phyloP scores from a whole-genome alignment of 331 rosid genomes.

The Erythrophleum ivorense region DNA sequence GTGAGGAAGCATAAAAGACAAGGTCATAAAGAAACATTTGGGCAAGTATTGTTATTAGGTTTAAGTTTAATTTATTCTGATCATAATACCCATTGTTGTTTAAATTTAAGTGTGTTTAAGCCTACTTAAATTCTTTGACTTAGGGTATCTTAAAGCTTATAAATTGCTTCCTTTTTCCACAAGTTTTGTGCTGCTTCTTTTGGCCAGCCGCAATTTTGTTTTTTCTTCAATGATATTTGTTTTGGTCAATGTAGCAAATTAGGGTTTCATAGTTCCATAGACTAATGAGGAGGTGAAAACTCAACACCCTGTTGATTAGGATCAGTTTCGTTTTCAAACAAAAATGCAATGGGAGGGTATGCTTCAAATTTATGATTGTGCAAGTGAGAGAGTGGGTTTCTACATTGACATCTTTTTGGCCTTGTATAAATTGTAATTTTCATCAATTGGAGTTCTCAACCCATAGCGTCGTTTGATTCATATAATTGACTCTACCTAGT shows the following conservation, averaged over 20 bases:
- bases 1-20: not conserved
- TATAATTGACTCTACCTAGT: too few relatives aligned
- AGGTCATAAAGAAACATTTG: not conserved
- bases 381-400: not conserved
- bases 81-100: not conserved
- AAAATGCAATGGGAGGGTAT: not conserved
- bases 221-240: not conserved
- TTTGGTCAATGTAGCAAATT: not conserved
- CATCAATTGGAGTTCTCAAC: not conserved
- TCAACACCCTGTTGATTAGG: not conserved
- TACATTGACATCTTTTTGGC: not conserved
- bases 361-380: not conserved
- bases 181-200: not conserved
- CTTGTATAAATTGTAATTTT: too few relatives aligned
- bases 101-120: not conserved
- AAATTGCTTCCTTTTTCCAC: not conserved
- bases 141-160: not conserved
- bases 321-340: not conserved
- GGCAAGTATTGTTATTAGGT: not conserved
- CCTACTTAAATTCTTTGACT: not conserved
- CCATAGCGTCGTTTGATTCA: too few relatives aligned
- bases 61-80: not conserved
- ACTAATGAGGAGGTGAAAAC: not conserved
- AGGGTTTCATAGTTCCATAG: not conserved
- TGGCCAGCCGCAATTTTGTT: not conserved